These are phyloP conservation scores for Nemania sp. DNA, from an alignment of 2,329 filamentous ascomycete species.

Conservation along the genomic window DNA sequence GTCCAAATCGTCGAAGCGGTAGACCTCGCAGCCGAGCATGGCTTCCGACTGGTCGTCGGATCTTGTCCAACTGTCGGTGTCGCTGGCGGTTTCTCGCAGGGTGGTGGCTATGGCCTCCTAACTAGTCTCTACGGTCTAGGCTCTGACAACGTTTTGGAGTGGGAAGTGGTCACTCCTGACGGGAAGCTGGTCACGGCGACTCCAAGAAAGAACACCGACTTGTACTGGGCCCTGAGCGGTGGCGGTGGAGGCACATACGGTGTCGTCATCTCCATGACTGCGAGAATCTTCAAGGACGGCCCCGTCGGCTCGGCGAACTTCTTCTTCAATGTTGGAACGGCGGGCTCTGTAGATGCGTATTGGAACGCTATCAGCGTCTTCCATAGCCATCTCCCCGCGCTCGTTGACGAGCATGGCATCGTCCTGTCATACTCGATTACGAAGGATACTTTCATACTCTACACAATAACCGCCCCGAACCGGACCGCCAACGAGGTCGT, in stretches of 20 bases:
- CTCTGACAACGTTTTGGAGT: conserved; percentile 2
- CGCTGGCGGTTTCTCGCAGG: conserved; percentile 14
- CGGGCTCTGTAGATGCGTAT: conserved; percentile 2
- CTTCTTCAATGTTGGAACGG: conserved; percentile 5
- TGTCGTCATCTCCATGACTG: conserved; percentile 46
- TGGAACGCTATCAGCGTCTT: conserved; percentile 4
- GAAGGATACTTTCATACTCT: conserved; percentile 5
- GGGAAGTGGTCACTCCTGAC: neutral
- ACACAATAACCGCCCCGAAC: conserved; percentile 11
- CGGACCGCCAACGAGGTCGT: neutral
- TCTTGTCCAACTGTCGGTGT: conserved; percentile 16
- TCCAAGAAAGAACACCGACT: neutral
- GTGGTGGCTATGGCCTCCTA: neutral
- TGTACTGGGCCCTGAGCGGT: conserved; percentile 13
- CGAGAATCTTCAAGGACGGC: conserved; percentile 53
- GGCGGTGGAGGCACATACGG: conserved; percentile 11
- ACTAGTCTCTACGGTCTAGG: neutral
- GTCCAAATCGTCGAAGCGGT: conserved; percentile 7
- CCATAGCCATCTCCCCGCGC: neutral
- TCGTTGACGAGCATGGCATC: conserved; percentile 6
- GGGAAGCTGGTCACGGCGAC: neutral
- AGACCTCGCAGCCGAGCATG: neutral
- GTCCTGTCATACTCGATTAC: conserved; percentile 8
- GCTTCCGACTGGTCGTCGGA: conserved; percentile 4
- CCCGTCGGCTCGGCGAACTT: conserved; percentile 46